A percentile compares a stretch with the other conserved stretches of the same genome.
phyloP scores from a whole-genome alignment of 768 basidiomycete species.

The Suillus lakei region DNA sequence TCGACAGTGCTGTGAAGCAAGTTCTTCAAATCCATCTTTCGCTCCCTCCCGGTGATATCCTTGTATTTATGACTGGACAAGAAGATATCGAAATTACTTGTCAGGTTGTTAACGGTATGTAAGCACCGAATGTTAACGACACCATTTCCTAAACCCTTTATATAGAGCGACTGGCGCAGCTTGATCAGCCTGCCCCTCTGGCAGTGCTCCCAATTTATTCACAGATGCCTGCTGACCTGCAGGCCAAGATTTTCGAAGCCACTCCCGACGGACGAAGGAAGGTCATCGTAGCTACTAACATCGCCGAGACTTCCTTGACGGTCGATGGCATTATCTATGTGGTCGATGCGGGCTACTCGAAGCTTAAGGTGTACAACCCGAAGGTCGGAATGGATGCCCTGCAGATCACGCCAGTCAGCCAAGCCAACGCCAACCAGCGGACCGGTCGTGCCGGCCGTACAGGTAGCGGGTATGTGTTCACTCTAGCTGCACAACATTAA shows the following conservation, averaged over 20 bases:
- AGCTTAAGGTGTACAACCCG: constrained; percentile 98
- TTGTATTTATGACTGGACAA: constrained; percentile 99
- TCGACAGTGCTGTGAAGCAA: constrained; percentile 97
- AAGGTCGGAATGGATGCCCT: constrained; percentile 99
- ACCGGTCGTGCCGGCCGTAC: constrained; percentile 97
- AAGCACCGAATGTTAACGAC: not conserved
- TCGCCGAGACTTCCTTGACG: constrained; percentile 97
- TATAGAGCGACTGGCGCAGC: constrained; percentile 85
- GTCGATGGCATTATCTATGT: constrained; percentile 98
- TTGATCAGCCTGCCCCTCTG: constrained; percentile 88
- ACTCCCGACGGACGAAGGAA: constrained; percentile 94
- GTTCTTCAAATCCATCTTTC: constrained; percentile 96
- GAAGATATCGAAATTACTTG: constrained; percentile 99
- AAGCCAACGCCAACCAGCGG: constrained; percentile 96
- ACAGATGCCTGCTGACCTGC: constrained; percentile 98
- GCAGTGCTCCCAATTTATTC: constrained; percentile 98
- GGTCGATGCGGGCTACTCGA: constrained; percentile 95
- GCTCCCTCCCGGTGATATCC: constrained; percentile 88
- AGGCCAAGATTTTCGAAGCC: constrained; percentile 96
- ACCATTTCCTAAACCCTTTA: constrained; percentile 4
- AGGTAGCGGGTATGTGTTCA: constrained; percentile 78
- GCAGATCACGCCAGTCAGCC: constrained; percentile 98
- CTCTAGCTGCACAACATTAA: not conserved
- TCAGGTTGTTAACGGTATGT: constrained; percentile 85
- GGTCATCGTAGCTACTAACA: constrained; percentile 98